phyloP scores from a whole-genome alignment of 2,329 filamentous ascomycete species.

The Colletotrichum eleusines region DNA sequence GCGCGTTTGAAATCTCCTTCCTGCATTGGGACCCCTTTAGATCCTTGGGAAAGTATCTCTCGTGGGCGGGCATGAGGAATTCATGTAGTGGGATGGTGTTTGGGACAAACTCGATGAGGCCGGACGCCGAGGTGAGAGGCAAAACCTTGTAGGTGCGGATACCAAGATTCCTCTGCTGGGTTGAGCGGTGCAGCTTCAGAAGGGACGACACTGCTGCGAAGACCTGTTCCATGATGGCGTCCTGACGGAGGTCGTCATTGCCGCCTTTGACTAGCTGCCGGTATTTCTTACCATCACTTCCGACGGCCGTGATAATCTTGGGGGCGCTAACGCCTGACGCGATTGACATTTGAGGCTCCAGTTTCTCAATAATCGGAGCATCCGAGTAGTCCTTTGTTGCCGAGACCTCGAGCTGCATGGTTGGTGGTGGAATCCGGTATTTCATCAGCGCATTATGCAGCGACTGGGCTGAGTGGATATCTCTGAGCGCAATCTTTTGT shows the following conservation, averaged over 20 bases:
- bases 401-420: slow-evolving; percentile 84
- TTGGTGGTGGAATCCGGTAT: slow-evolving; percentile 86
- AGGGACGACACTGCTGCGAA: slow-evolving; percentile 96
- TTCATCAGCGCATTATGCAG: slow-evolving; percentile 73
- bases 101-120: slow-evolving; percentile 96
- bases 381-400: slow-evolving; percentile 79
- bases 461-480: slow-evolving; percentile 71
- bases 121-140: slow-evolving; percentile 84
- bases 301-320: slow-evolving; percentile 89
- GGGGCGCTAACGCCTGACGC: slow-evolving; percentile 92
- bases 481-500: slow-evolving; percentile 72
- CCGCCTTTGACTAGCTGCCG: slow-evolving; percentile 96
- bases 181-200: slow-evolving; percentile 85
- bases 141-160: slow-evolving; percentile 98
- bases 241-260: slow-evolving; percentile 95
- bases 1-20: slow-evolving; percentile 81
- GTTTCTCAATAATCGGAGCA: slow-evolving; percentile 79
- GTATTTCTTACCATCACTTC: slow-evolving; percentile 81
- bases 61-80: slow-evolving; percentile 91
- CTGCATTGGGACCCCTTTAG: slow-evolving; percentile 81
- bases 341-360: slow-evolving; percentile 83
- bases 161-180: slow-evolving; percentile 87
- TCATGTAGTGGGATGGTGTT: slow-evolving; percentile 94
- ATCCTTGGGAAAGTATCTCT: slow-evolving; percentile 86
- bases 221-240: slow-evolving; percentile 99